Conservation (phyloP, 2,329 filamentous ascomycete species). For the Emericellopsis atlantica region DNA sequence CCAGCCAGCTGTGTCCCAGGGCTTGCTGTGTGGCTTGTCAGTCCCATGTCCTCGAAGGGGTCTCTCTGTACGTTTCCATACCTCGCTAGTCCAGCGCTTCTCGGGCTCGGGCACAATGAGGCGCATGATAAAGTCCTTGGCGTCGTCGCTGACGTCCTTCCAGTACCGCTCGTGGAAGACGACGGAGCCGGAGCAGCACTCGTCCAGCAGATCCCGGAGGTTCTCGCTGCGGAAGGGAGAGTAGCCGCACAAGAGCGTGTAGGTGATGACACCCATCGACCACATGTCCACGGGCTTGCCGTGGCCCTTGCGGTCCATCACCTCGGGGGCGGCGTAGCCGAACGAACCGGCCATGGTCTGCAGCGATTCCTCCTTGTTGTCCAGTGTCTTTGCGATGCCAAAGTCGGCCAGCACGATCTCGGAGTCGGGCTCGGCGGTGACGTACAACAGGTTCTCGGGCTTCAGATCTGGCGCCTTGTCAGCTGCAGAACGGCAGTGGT, state of each 20-base stretch:
- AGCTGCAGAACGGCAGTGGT: slow-evolving; percentile 1
- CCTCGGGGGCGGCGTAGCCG: slow-evolving; percentile 92
- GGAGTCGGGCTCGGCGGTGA: slow-evolving; percentile 64
- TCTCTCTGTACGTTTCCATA: slow-evolving; percentile 25
- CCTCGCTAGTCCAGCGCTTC: slow-evolving; percentile 65
- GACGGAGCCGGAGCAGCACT: slow-evolving; percentile 73
- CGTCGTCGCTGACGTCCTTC: slow-evolving; percentile 92
- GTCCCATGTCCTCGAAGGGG: not conserved
- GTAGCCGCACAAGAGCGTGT: slow-evolving; percentile 95
- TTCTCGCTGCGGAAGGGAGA: slow-evolving; percentile 96
- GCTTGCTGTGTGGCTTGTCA: slow-evolving; percentile 44
- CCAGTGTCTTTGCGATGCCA: slow-evolving; percentile 96
- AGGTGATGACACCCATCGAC: slow-evolving; percentile 97
- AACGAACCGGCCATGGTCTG: slow-evolving; percentile 99
- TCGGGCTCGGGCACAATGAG: slow-evolving; percentile 70
- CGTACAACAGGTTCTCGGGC: slow-evolving; percentile 92
- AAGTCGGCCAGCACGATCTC: slow-evolving; percentile 92
- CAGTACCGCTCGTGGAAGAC: slow-evolving; percentile 97
- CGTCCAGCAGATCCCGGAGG: slow-evolving; percentile 82
- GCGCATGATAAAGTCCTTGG: slow-evolving; percentile 82
- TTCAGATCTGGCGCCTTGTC: slow-evolving; percentile 61
- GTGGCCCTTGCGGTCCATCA: slow-evolving; percentile 96
- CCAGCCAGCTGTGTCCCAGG: slow-evolving; percentile 77
- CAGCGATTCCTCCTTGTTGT: slow-evolving; percentile 78
- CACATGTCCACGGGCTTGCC: slow-evolving; percentile 99